A percentile compares a stretch with the other conserved stretches of the same genome.
Conservation (phyloP, 208 protist species). For the Wallacemonas sp. region DNA sequence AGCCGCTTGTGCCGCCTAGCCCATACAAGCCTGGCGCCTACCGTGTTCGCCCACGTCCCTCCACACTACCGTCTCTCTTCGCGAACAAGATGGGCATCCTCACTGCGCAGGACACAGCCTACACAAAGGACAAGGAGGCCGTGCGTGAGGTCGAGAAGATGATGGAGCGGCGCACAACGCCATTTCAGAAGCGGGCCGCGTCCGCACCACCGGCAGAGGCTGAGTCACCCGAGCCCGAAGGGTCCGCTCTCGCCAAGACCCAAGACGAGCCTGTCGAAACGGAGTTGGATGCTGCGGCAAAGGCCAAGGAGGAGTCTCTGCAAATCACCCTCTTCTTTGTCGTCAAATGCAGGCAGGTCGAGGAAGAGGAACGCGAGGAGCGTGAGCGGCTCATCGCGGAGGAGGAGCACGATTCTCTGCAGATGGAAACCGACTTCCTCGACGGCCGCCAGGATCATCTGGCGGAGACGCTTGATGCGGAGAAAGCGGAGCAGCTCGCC, state of each 20-base stretch:
- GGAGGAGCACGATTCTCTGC: constrained; percentile 12
- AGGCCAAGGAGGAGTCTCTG: constrained; percentile 17
- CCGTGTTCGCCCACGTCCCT: not conserved
- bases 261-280: no score
- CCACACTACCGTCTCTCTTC: constrained; percentile 5
- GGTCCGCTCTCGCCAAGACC: not conserved
- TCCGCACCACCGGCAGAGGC: not conserved
- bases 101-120: not conserved
- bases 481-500: constrained; percentile 31
- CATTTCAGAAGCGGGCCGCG: not conserved
- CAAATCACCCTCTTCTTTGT: constrained; percentile 22
- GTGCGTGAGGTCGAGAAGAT: not conserved
- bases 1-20: constrained; percentile 53
- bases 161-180: not conserved
- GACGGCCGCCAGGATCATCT: constrained; percentile 17
- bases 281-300: not conserved
- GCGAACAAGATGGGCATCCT: constrained; percentile 12
- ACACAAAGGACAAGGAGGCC: constrained; percentile 8
- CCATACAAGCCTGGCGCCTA: constrained; percentile 44
- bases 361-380: constrained; percentile 24
- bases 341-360: constrained; percentile 19
- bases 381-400: constrained; percentile 28
- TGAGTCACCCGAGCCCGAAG: no score
- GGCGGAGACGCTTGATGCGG: constrained; percentile 23
- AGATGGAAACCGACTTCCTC: constrained; percentile 16